Evolutionary conservation across 441 rosid genomes (phyloP).

Genomic region (Croton laevigatus): DNA sequence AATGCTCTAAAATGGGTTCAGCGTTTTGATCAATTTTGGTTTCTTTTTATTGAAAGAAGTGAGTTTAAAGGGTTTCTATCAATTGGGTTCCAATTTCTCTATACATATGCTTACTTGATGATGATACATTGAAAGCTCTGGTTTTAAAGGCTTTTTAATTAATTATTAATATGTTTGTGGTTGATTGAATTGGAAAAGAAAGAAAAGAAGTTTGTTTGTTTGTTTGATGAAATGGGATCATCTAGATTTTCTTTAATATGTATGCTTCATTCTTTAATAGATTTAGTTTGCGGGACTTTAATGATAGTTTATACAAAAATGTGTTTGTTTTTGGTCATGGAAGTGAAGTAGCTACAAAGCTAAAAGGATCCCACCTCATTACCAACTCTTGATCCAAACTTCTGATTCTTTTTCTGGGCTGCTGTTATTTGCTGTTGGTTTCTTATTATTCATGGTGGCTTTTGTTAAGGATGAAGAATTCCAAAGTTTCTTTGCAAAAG

Average conservation of each 20-base stretch:
- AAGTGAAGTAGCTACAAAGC: slow-evolving; percentile 58
- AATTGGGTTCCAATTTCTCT: slow-evolving; percentile 8
- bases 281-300: slow-evolving; percentile 60
- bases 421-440: slow-evolving; percentile 68
- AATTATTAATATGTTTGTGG: not conserved
- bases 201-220: not conserved
- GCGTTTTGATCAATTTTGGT: not conserved
- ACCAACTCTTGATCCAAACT: slow-evolving; percentile 73
- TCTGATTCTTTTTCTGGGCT: slow-evolving; percentile 81
- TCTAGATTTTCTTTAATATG: slow-evolving; percentile 62
- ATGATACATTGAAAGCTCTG: not conserved
- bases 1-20: slow-evolving; percentile 27
- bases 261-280: slow-evolving; percentile 61
- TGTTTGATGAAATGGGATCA: slow-evolving; percentile 30
- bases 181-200: slow-evolving; percentile 3
- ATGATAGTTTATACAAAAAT: slow-evolving; percentile 77
- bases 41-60: not conserved
- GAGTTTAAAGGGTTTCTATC: slow-evolving; percentile 17
- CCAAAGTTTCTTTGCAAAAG: slow-evolving; percentile 71
- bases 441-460: slow-evolving; percentile 68
- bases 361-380: slow-evolving; percentile 75
- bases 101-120: not conserved
- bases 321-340: slow-evolving; percentile 51
- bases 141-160: not conserved
- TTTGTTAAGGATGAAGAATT: slow-evolving; percentile 69